These are phyloP conservation scores for Tulasnella sp. DNA, from an alignment of 768 basidiomycete species.

Conservation along the genomic window DNA sequence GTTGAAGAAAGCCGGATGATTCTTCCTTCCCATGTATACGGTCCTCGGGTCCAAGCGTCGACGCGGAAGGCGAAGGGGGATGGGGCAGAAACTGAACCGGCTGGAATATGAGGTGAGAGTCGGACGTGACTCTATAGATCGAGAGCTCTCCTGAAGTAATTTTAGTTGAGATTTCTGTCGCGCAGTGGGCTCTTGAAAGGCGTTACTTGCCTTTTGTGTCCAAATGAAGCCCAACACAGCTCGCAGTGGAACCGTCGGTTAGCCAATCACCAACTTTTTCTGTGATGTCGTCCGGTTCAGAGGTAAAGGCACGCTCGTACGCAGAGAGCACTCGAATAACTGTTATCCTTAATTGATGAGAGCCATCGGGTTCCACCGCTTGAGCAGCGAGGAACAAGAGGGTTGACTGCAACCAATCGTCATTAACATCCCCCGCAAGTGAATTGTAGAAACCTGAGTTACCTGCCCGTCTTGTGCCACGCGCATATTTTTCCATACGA, in stretches of 20 bases:
- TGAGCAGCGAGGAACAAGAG: constrained; percentile 37
- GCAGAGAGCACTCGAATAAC: constrained; percentile 36
- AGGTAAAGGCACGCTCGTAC: constrained; percentile 22
- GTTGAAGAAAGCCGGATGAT: constrained; percentile 17
- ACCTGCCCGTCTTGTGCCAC: constrained; percentile 43
- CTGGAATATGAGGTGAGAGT: constrained; percentile 21
- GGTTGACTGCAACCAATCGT: constrained; percentile 30
- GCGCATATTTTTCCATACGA: constrained; percentile 47
- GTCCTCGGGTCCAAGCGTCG: neutral
- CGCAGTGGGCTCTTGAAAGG: neutral
- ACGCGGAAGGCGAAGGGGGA: constrained; percentile 28
- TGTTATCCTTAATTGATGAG: constrained; percentile 35
- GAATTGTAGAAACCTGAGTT: constrained; percentile 12
- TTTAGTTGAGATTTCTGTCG: neutral
- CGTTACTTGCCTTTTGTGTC: constrained; percentile 43
- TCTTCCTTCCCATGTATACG: neutral
- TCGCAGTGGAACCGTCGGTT: constrained; percentile 51
- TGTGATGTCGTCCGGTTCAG: constrained; percentile 44
- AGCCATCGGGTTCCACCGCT: constrained; percentile 29
- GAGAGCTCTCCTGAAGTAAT: constrained; percentile 21
- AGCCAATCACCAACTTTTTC: constrained; percentile 60
- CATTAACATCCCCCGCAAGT: neutral
- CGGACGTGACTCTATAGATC: constrained; percentile 22
- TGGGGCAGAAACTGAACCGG: constrained; percentile 26
- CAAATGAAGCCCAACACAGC: constrained; percentile 52